Conservation (phyloP, 495 filamentous ascomycete species). For the Viridothelium virens region DNA sequence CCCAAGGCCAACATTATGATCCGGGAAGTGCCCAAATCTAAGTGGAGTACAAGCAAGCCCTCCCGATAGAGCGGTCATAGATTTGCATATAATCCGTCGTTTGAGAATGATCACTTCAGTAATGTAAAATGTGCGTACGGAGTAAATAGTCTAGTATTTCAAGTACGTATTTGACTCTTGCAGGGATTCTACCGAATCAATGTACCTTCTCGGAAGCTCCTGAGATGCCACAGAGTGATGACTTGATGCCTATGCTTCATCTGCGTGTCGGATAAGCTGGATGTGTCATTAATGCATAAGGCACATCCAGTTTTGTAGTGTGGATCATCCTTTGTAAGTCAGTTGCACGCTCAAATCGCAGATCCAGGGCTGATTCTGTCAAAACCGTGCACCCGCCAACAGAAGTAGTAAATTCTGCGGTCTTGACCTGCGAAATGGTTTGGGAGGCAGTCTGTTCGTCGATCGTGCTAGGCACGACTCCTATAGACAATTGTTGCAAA, state of each 20-base stretch:
- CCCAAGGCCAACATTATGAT: too few relatives aligned
- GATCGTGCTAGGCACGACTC: neutral
- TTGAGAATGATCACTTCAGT: too few relatives aligned
- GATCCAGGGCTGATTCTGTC: neutral
- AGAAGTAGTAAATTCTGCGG: neutral
- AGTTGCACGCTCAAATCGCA: neutral
- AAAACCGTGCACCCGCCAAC: neutral
- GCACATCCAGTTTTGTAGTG: neutral
- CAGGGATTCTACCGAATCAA: too few relatives aligned
- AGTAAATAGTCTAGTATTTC: too few relatives aligned
- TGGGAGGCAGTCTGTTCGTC: neutral
- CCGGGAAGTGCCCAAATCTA: too few relatives aligned
- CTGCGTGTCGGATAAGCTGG: neutral
- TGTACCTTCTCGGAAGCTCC: neutral
- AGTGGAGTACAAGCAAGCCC: too few relatives aligned
- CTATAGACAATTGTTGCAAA: neutral
- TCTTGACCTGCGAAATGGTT: neutral
- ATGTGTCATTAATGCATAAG: neutral
- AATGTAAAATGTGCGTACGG: too few relatives aligned
- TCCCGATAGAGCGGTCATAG: too few relatives aligned
- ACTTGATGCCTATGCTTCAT: neutral
- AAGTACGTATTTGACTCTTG: too few relatives aligned
- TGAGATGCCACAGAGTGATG: neutral
- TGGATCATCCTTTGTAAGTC: neutral
- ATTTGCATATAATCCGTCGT: too few relatives aligned